Base-by-base conservation (phyloP, 805 yeast genomes). In the Jamesozyma rosinii region DNA sequence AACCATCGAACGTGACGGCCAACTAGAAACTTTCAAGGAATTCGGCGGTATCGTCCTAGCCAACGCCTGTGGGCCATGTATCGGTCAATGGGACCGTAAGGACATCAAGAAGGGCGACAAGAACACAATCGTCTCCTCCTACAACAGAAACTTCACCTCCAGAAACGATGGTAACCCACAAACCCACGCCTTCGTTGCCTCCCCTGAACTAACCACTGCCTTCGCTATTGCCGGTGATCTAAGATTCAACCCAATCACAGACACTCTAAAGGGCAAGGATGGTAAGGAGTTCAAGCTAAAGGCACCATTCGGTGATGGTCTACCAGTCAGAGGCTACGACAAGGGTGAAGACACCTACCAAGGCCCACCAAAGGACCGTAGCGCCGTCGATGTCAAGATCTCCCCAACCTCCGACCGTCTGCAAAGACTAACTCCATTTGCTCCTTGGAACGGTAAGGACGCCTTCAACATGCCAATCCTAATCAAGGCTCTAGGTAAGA, bases 1-100 rank as follows among this genome's bases (percentile, higher is more conserved):
- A 52, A 90, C 97, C 52, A 90, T 90, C 66, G 96, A 83, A 65
- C 83, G 95, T 68, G 97, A 90, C 67, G 97, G 97, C 49, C 82
- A 84, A 67, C 78, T 90, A 55, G 73, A 82, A 55, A 83, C 92
- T 54, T 88, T 90, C 69, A 79, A 81, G 63, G 87, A 86, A 60
- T 84, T 83, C 58, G 97, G 97, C 56, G 97, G 95, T 65, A 76
- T 82, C 48, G 97, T 90, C 44, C 74, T 90, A 63, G 97, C 97
- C 49, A 90, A 90, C 65, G 97, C 97, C 46, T 90, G 97, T 76
- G 97, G 97, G 62, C 97, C 97, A 64, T 89, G 97, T 77, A 89
- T 89, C 64, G 97, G 97, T 62, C 97, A 90, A 75, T 90, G 97
- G 97, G 96, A 89, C 68, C 83, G 97, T 71, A 83, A 75, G 61